These are phyloP conservation scores for Talaromyces atroroseus DNA, from an alignment of 2,329 filamentous ascomycete species.

Conservation along the genomic window DNA sequence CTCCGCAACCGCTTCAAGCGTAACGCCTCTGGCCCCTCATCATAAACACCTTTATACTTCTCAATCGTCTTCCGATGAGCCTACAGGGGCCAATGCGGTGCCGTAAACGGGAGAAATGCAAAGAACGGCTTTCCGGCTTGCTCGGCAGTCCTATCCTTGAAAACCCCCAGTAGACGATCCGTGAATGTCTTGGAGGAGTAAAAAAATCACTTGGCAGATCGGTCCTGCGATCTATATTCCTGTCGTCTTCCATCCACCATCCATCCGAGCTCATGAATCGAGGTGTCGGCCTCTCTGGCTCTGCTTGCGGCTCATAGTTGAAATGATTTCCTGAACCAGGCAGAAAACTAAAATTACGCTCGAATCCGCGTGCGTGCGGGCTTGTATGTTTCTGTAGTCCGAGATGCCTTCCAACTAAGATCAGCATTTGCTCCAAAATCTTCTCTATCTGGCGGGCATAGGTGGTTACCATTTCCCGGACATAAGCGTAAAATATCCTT, in stretches of 20 bases:
- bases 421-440: neutral
- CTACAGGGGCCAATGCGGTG: slow-evolving; percentile 51
- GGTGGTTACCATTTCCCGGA: slow-evolving; percentile 29
- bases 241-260: neutral
- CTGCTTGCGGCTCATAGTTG: slow-evolving; percentile 7
- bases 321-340: slow-evolving; percentile 32
- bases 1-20: slow-evolving; percentile 40
- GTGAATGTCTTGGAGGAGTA: neutral
- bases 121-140: slow-evolving; percentile 44
- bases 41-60: slow-evolving; percentile 47
- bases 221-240: neutral
- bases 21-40: slow-evolving; percentile 47
- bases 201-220: neutral
- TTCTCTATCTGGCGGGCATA: no score
- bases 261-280: no score
- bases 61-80: slow-evolving; percentile 43
- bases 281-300: neutral
- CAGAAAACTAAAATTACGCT: slow-evolving; percentile 24
- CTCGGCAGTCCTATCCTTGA: slow-evolving; percentile 28
- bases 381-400: slow-evolving; percentile 23
- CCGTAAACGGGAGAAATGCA: slow-evolving; percentile 45
- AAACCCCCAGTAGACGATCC: slow-evolving; percentile 11
- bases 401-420: slow-evolving; percentile 20
- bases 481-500: slow-evolving; percentile 28
- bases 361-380: slow-evolving; percentile 26